These are phyloP conservation scores for Aquilaria agallochum DNA, from an alignment of 441 rosid genomes.

Conservation along the genomic window DNA sequence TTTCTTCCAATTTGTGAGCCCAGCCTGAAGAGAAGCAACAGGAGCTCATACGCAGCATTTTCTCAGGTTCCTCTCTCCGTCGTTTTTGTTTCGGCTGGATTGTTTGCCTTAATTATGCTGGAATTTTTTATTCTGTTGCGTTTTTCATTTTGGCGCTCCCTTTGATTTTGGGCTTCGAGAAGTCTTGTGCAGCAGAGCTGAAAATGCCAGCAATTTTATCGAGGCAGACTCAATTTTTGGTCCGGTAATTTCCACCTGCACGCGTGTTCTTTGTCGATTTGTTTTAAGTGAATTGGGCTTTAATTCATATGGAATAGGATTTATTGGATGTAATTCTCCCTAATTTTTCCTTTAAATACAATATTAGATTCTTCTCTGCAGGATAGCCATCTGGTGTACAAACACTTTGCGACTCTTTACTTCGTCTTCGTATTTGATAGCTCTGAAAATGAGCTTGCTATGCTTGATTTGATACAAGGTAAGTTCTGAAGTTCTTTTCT, in stretches of 20 bases:
- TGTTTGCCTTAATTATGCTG: constrained; percentile 1
- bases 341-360: background rate
- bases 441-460: constrained; percentile 92
- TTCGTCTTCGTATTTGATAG: constrained; percentile 80
- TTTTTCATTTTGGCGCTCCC: too few relatives aligned
- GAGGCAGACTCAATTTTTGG: constrained; percentile 84
- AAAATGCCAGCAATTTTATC: constrained; percentile 88
- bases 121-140: background rate
- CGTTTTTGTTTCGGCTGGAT: background rate
- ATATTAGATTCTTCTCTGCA: constrained; percentile 26
- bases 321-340: too few relatives aligned
- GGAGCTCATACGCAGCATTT: constrained; percentile 78
- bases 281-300: background rate
- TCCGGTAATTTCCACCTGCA: constrained; percentile 41
- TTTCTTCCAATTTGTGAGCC: constrained; percentile 8
- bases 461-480: constrained; percentile 97
- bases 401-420: constrained; percentile 90
- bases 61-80: constrained; percentile 47
- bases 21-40: constrained; percentile 87
- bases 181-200: constrained; percentile 87
- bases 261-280: background rate
- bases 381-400: constrained; percentile 84
- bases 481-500: constrained; percentile 3
- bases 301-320: too few relatives aligned
- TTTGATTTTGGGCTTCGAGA: constrained; percentile 20